These are phyloP conservation scores for Thielaviopsis ethacetica DNA, from an alignment of 2,329 filamentous ascomycete species.

Conservation along the genomic window DNA sequence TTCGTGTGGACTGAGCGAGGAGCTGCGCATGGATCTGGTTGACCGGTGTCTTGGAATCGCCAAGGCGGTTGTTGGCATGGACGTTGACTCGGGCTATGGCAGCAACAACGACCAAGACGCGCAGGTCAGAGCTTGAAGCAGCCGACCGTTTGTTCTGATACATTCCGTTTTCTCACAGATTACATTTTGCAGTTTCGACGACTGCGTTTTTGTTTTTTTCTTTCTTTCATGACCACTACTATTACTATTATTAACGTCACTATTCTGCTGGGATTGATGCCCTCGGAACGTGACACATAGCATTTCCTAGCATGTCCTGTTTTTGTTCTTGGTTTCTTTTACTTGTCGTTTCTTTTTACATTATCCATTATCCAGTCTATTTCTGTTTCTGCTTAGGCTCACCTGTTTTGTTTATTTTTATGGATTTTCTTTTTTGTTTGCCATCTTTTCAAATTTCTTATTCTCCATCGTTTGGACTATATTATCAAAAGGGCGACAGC, in stretches of 20 bases:
- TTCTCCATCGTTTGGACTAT: too few species aligned
- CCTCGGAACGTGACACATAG: neutral
- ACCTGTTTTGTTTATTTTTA: neutral
- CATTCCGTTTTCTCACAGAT: neutral
- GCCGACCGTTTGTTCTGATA: neutral
- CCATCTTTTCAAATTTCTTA: neutral
- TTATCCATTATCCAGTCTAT: neutral
- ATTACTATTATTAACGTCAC: neutral
- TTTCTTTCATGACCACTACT: neutral
- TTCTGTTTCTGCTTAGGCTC: neutral
- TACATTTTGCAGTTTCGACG: neutral
- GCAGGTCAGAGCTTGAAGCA: too few species aligned
- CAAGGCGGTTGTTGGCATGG: slow-evolving; percentile 42
- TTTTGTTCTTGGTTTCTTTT: neutral
- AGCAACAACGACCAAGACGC: slow-evolving; percentile 37
- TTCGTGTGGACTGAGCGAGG: slow-evolving; percentile 32
- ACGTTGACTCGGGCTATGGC: slow-evolving; percentile 42
- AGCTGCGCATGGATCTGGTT: slow-evolving; percentile 37
- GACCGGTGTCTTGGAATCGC: slow-evolving; percentile 39
- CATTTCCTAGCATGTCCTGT: neutral
- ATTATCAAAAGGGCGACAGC: too few species aligned
- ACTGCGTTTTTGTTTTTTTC: neutral
- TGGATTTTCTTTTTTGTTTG: slow-evolving; percentile 3
- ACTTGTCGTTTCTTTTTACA: neutral
- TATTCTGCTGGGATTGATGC: neutral